Conservation (phyloP, 2,329 filamentous ascomycete species). For the Cercospora beticola region DNA sequence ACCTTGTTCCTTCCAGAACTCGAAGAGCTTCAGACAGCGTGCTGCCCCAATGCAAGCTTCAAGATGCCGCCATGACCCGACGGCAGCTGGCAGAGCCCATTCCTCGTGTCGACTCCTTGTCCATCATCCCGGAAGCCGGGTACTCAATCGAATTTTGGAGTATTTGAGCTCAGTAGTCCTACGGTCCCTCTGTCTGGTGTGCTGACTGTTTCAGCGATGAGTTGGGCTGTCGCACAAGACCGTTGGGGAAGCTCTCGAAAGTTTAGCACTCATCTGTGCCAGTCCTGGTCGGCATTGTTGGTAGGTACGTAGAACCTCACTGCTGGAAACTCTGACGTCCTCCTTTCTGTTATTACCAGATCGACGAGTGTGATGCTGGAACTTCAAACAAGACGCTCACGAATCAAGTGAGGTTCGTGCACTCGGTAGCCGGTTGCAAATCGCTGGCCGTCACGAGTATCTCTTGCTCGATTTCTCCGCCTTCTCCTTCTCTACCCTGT, state of each 20-base stretch:
- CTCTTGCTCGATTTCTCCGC: not conserved
- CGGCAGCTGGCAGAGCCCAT: not conserved
- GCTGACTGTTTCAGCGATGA: conserved; percentile 27
- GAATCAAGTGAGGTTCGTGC: not conserved
- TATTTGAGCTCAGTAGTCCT: conserved; percentile 58
- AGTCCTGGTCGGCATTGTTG: conserved; percentile 12
- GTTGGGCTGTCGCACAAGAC: conserved; percentile 40
- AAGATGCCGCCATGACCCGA: not conserved
- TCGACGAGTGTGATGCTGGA: not conserved
- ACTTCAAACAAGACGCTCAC: not conserved
- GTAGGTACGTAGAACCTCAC: conserved; percentile 51
- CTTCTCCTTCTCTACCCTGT: not conserved
- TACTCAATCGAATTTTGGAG: conserved; percentile 52
- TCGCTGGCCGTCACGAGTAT: not conserved
- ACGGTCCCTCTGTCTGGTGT: conserved; percentile 39
- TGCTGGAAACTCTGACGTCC: conserved; percentile 41
- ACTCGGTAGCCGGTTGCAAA: not conserved
- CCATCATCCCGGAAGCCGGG: not conserved
- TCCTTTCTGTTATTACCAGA: not conserved
- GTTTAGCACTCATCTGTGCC: conserved; percentile 34
- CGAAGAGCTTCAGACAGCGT: not conserved
- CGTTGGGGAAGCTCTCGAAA: conserved; percentile 40
- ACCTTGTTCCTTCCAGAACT: not conserved
- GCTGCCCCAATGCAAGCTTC: not conserved
- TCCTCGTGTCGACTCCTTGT: not conserved